Conservation (phyloP, 108 stramenopile genomes). For the Cyclotella cryptica region DNA sequence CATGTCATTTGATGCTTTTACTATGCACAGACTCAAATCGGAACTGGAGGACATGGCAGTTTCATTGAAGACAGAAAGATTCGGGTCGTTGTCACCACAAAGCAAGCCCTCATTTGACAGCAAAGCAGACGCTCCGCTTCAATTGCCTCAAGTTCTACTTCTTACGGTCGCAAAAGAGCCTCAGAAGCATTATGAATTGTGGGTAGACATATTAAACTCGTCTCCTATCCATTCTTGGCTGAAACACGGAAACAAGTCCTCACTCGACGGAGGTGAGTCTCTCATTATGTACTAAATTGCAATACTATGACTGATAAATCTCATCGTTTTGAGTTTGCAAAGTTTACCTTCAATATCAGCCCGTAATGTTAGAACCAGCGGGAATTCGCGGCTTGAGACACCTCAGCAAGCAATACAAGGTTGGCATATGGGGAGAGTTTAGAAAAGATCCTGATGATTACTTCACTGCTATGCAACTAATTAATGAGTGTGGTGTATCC, state of each 20-base stretch:
- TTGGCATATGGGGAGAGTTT: conserved; percentile 69
- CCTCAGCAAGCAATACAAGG: conserved; percentile 52
- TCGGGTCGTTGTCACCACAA: conserved; percentile 1
- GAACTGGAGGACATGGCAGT: conserved; percentile 52
- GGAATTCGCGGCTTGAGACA: conserved; percentile 54
- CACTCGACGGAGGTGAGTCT: conserved; percentile 59
- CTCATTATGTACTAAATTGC: neutral
- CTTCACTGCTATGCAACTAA: conserved; percentile 59
- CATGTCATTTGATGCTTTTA: conserved; percentile 80
- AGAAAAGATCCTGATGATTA: conserved; percentile 75
- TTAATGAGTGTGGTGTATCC: conserved; percentile 66
- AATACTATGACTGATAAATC: neutral
- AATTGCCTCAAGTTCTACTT: conserved; percentile 63
- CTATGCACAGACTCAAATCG: conserved; percentile 69
- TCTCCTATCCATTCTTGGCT: conserved; percentile 67
- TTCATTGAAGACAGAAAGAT: conserved; percentile 3
- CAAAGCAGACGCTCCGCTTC: conserved; percentile 22
- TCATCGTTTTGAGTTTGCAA: neutral
- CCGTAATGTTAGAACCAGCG: conserved; percentile 61
- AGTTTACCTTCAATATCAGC: conserved; percentile 78
- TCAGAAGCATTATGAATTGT: conserved; percentile 55
- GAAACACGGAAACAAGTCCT: conserved; percentile 39
- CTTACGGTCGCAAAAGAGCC: conserved; percentile 67
- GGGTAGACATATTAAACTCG: conserved; percentile 58
- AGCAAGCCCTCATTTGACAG: neutral